phyloP scores from a whole-genome alignment of 2,329 filamentous ascomycete genomes.

The Aphanocladium album region DNA sequence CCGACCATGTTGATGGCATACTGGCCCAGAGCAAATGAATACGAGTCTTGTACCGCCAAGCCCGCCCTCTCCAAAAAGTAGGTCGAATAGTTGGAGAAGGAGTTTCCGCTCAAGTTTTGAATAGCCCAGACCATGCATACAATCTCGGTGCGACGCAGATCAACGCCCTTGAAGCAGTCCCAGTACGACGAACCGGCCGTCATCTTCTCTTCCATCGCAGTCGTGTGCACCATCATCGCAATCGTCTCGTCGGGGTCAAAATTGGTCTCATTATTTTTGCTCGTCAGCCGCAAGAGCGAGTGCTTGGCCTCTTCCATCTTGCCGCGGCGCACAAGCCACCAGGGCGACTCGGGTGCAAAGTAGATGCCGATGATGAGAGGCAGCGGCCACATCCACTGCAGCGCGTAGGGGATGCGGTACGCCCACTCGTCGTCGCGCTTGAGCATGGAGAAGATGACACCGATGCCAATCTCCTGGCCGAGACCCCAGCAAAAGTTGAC shows the following conservation, averaged over 20 bases:
- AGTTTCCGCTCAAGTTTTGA: conserved; percentile 59
- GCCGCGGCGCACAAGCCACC: conserved; percentile 70
- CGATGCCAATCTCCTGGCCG: conserved; percentile 68
- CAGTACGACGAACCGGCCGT: conserved; percentile 68
- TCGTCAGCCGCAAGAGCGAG: conserved; percentile 61
- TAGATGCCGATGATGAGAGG: conserved; percentile 61
- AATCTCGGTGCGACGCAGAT: conserved; percentile 71
- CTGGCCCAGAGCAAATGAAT: conserved; percentile 58
- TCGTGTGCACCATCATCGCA: conserved; percentile 90
- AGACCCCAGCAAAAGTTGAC: conserved; percentile 75
- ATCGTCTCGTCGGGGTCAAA: conserved; percentile 81
- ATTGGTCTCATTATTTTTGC: conserved; percentile 56
- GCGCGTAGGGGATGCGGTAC: conserved; percentile 64
- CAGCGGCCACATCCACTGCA: conserved; percentile 76
- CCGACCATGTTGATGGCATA: conserved; percentile 73
- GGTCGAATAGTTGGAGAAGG: conserved; percentile 61
- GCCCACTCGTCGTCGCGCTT: conserved; percentile 62
- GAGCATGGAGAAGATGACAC: conserved; percentile 66
- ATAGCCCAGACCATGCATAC: conserved; percentile 61
- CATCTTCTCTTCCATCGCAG: conserved; percentile 70
- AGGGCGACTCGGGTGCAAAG: conserved; percentile 66
- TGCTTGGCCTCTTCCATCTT: conserved; percentile 61
- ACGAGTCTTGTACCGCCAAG: conserved; percentile 45
- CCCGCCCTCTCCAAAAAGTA: conserved; percentile 59
- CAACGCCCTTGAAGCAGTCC: conserved; percentile 78